phyloP scores from a whole-genome alignment of 179 eudicot species.

The Gypsophila paniculata region DNA sequence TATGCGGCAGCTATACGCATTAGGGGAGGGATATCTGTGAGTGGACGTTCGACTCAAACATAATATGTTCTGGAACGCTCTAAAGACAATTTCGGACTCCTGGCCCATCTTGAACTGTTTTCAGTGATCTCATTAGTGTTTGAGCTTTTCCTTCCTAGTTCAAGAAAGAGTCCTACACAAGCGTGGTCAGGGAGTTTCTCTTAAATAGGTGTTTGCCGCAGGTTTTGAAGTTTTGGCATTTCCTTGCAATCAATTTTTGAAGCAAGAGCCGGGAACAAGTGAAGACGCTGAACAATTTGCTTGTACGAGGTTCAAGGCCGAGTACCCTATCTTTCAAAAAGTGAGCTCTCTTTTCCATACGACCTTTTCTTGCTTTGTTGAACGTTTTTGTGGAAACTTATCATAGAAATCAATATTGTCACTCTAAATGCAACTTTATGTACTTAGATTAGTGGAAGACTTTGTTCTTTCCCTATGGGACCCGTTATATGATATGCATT shows the following conservation, averaged over 20 bases:
- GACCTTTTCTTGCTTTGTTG: neutral
- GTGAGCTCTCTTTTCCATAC: slow-evolving; percentile 24
- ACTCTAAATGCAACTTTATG: neutral
- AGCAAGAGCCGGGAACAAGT: slow-evolving; percentile 83
- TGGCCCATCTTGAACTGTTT: neutral
- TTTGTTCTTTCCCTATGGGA: neutral
- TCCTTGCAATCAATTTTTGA: slow-evolving; percentile 85
- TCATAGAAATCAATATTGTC: neutral
- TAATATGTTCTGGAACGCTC: neutral
- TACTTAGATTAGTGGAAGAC: neutral
- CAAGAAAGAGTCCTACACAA: neutral
- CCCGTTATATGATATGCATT: neutral
- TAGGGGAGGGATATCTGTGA: neutral
- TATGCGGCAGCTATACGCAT: neutral
- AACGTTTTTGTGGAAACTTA: neutral
- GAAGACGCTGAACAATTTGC: slow-evolving; percentile 66
- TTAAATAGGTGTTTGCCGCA: slow-evolving; percentile 20
- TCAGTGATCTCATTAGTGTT: neutral
- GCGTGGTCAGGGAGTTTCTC: neutral
- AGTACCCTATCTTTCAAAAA: slow-evolving; percentile 81
- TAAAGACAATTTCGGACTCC: neutral
- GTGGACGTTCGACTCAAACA: neutral
- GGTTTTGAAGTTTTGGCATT: slow-evolving; percentile 84
- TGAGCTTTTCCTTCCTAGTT: neutral
- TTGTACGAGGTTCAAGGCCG: slow-evolving; percentile 76